Conservation (phyloP, 768 basidiomycete genomes). For the Polyporus arcularius region DNA sequence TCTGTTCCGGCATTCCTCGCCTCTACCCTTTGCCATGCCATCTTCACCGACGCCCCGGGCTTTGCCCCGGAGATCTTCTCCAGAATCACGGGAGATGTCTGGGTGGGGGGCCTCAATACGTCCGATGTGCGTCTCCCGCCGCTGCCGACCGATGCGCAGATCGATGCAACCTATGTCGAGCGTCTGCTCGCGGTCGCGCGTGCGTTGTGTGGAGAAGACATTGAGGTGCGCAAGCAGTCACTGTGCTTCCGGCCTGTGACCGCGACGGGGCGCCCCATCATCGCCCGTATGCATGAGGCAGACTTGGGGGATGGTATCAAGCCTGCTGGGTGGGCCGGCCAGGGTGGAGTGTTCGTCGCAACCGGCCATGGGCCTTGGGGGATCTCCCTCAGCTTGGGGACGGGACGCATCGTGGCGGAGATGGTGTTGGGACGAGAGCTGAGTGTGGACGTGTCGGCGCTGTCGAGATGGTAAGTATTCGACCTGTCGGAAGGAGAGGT, state of each 20-base stretch:
- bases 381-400: slow-evolving; percentile 34
- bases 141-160: slow-evolving; percentile 22
- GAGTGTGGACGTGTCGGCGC: slow-evolving; percentile 29
- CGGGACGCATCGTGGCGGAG: slow-evolving; percentile 33
- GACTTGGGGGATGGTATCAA: slow-evolving; percentile 29
- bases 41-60: slow-evolving; percentile 31
- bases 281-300: slow-evolving; percentile 30
- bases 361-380: slow-evolving; percentile 44
- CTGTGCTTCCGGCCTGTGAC: slow-evolving; percentile 41
- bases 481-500: background rate
- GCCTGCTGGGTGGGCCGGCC: slow-evolving; percentile 13
- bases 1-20: slow-evolving; percentile 5
- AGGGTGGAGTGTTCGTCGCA: slow-evolving; percentile 32
- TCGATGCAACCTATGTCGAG: slow-evolving; percentile 8
- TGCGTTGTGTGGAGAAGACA: slow-evolving; percentile 21
- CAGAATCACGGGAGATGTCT: slow-evolving; percentile 31
- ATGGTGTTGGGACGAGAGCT: slow-evolving; percentile 29
- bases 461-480: slow-evolving; percentile 28
- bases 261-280: slow-evolving; percentile 32
- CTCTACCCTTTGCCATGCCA: slow-evolving; percentile 29
- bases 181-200: slow-evolving; percentile 19
- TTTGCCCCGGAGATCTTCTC: slow-evolving; percentile 37
- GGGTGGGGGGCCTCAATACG: slow-evolving; percentile 35
- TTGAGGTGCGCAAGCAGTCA: slow-evolving; percentile 26
- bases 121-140: slow-evolving; percentile 25